A percentile compares a stretch with the other conserved stretches of the same genome.
phyloP scores from a whole-genome alignment of 2,329 filamentous ascomycete genomes.

The Alternaria incomplexa region DNA sequence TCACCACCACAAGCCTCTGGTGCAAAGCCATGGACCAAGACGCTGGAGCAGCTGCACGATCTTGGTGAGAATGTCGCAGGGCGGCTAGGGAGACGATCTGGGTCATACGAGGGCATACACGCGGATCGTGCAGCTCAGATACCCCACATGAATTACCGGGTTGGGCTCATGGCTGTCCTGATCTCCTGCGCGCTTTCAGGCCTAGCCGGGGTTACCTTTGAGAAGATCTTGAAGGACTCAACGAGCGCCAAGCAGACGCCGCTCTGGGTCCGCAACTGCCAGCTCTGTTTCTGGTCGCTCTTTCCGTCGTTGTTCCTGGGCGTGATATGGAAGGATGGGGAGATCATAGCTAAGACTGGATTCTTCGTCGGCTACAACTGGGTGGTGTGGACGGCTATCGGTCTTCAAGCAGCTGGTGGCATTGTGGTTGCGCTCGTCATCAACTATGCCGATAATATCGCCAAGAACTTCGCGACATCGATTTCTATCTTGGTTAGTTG shows the following conservation, averaged over 20 bases:
- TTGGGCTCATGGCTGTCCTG: conserved; percentile 80
- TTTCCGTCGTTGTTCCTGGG: conserved; percentile 88
- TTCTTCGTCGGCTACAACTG: conserved; percentile 96
- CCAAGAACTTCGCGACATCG: conserved; percentile 91
- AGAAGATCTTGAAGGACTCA: conserved; percentile 92
- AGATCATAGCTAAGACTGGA: conserved; percentile 79
- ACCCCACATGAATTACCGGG: conserved; percentile 73
- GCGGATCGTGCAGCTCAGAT: conserved; percentile 61
- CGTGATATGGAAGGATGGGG: conserved; percentile 84
- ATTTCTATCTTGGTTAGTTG: conserved; percentile 90
- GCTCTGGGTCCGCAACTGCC: conserved; percentile 93
- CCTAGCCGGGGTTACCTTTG: conserved; percentile 83
- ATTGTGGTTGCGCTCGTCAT: conserved; percentile 83
- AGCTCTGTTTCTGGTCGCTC: conserved; percentile 91
- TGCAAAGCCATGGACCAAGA: conserved; percentile 76
- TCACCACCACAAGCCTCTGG: conserved; percentile 63
- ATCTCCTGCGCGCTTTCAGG: conserved; percentile 81
- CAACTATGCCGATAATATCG: conserved; percentile 85
- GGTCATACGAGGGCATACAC: conserved; percentile 88
- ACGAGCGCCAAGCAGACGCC: conserved; percentile 70
- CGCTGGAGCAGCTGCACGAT: conserved; percentile 76
- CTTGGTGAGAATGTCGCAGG: conserved; percentile 59
- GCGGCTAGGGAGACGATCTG: conserved; percentile 68
- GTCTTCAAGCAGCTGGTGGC: conserved; percentile 82
- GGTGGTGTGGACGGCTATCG: conserved; percentile 85